Evolutionary conservation across 192 early-diverging fungal species (phyloP), one percentile per base, ranked within the genome.

Genomic region (Gigaspora rosea): DNA sequence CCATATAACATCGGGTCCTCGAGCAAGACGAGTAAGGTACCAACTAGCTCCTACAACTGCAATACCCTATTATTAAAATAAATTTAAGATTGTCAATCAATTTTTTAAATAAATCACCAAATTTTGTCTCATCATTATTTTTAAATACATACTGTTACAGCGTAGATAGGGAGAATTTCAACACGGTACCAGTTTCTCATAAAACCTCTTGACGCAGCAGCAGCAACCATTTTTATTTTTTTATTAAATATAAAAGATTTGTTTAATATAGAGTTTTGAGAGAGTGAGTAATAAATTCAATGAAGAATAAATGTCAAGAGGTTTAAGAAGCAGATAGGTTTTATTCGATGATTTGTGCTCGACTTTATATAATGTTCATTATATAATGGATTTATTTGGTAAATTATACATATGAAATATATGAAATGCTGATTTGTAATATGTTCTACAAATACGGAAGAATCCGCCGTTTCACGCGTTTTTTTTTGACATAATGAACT

Each of bases 1-100:
- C 88, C 88, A 89, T 75, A 86, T 83, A 78, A 87, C 86, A 71
- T 89, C 88, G 80, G 88, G 86, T 54, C 86, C 86, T 75, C 86
- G 84, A 79, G 88, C 88, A 27, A 89, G 80, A 71, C 86, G 86
- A 63, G 82, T 80, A 32, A 89, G 79, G 76, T 87, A 89, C 86
- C 86, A 89, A 52, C 27, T 73, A 62, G 80, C 82, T 78, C 77
- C 75, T 71, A 71, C 80, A 56, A 83, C 76, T 35, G 78, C 79
- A 32, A 83, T 16, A 46, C 12, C 71, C 71, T 73, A 73, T 57
- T 10, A 70, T 15, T 22, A 12, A 36, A 2, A 70, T 22, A 18
- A 13, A 56, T 2, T 52, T 52, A 5, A 52, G 15, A 52, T 56
- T 15, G 12, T 15, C 52, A 18, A 11, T 2, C 27, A 27, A 13